phyloP scores from a whole-genome alignment of 2,329 filamentous ascomycete genomes.

The Pyricularia sp. region DNA sequence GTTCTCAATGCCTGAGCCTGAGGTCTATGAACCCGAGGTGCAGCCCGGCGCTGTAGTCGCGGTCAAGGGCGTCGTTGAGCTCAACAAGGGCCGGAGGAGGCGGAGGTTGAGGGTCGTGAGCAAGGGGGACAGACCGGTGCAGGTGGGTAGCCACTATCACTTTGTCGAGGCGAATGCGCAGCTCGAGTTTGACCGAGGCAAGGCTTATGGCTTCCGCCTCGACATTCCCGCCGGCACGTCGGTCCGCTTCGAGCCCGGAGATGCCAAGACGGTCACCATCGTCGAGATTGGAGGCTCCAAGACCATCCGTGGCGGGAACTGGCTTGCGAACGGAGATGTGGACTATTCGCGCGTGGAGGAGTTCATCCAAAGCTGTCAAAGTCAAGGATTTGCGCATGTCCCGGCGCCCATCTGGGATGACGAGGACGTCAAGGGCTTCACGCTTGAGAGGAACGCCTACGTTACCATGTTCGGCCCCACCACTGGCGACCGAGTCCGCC shows the following conservation, averaged over 20 bases:
- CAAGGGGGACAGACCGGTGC: slow-evolving; percentile 78
- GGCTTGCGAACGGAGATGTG: slow-evolving; percentile 59
- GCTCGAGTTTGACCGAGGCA: slow-evolving; percentile 73
- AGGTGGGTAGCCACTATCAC: slow-evolving; percentile 91
- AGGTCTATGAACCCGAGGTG: slow-evolving; percentile 52
- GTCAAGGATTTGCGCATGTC: slow-evolving; percentile 65
- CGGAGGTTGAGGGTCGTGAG: slow-evolving; percentile 68
- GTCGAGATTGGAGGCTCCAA: slow-evolving; percentile 77
- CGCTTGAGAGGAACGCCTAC: slow-evolving; percentile 69
- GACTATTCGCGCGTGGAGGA: slow-evolving; percentile 49
- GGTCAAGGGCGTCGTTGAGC: slow-evolving; percentile 48
- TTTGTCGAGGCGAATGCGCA: slow-evolving; percentile 91
- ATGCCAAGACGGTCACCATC: slow-evolving; percentile 77
- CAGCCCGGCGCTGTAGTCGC: slow-evolving; percentile 72
- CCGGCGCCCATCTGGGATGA: slow-evolving; percentile 39
- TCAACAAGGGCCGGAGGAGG: slow-evolving; percentile 65
- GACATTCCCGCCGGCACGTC: slow-evolving; percentile 88
- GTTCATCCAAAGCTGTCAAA: slow-evolving; percentile 54
- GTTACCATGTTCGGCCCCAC: slow-evolving; percentile 87
- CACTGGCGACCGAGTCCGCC: slow-evolving; percentile 67
- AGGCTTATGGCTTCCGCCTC: slow-evolving; percentile 71
- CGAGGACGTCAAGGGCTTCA: slow-evolving; percentile 33
- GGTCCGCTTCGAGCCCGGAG: slow-evolving; percentile 86
- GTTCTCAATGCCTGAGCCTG: slow-evolving; percentile 52
- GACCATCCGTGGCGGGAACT: slow-evolving; percentile 75